phyloP scores from a whole-genome alignment of 768 basidiomycete species.

The Phylloporus arenicola region DNA sequence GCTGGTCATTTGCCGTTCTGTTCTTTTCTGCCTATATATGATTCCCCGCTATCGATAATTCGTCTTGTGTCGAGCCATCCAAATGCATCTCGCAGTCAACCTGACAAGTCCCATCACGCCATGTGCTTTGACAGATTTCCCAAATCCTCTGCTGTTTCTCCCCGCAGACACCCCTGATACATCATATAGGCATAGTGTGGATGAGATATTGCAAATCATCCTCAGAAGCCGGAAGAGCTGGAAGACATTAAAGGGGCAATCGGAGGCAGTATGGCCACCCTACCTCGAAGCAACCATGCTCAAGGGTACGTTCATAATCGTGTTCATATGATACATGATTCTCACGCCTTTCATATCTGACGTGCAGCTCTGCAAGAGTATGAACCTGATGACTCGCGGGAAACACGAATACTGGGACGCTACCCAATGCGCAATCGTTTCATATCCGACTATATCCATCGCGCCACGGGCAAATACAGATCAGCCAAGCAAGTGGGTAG shows the following conservation, averaged over 20 bases:
- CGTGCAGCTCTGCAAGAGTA: conserved; percentile 63
- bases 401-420: conserved; percentile 66
- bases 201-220: conserved; percentile 61
- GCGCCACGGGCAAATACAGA: conserved; percentile 61
- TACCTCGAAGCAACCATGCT: conserved; percentile 73
- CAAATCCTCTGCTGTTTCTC: background rate
- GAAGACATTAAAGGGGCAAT: conserved; percentile 62
- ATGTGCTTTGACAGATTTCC: background rate
- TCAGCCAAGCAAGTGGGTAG: conserved; percentile 79
- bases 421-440: conserved; percentile 78
- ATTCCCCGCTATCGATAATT: background rate
- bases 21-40: conserved; percentile 24
- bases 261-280: conserved; percentile 76
- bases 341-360: conserved; percentile 16
- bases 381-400: conserved; percentile 65
- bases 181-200: conserved; percentile 22
- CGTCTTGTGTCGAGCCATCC: conserved; percentile 3
- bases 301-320: conserved; percentile 46
- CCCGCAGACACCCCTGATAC: conserved; percentile 5
- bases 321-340: conserved; percentile 10
- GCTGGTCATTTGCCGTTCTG: conserved; percentile 16
- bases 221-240: conserved; percentile 67
- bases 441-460: conserved; percentile 71
- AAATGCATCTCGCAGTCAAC: conserved; percentile 13
- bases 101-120: conserved; percentile 5